phyloP scores from a whole-genome alignment of 805 yeast species.

The Kuraishia hungarica region DNA sequence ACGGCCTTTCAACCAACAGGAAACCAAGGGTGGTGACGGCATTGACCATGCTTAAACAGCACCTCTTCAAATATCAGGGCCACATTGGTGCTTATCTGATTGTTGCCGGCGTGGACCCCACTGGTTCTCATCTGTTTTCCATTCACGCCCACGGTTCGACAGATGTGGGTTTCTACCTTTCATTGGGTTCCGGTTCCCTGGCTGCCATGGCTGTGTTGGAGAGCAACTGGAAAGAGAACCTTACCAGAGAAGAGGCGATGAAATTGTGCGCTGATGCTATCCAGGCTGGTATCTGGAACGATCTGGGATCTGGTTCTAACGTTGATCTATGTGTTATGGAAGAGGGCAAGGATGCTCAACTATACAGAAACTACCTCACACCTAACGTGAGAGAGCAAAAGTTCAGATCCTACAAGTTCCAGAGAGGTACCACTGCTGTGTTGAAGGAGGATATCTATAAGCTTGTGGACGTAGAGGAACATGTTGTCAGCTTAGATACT shows the following conservation, averaged over 20 bases:
- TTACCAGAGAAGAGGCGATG: slow-evolving; percentile 87
- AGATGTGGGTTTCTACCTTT: slow-evolving; percentile 87
- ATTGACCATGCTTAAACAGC: slow-evolving; percentile 88
- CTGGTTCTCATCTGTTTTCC: slow-evolving; percentile 88
- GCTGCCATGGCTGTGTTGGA: slow-evolving; percentile 99
- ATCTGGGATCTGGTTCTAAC: slow-evolving; percentile 96
- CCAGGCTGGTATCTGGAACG: slow-evolving; percentile 98
- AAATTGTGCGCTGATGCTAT: slow-evolving; percentile 87
- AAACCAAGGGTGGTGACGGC: slow-evolving; percentile 93
- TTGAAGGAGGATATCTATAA: slow-evolving; percentile 60
- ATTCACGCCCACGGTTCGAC: slow-evolving; percentile 98
- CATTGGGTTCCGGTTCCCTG: slow-evolving; percentile 93
- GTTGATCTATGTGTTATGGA: slow-evolving; percentile 98
- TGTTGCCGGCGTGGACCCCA: slow-evolving; percentile 97
- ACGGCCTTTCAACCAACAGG: slow-evolving; percentile 73
- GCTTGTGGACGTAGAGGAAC: slow-evolving; percentile 62
- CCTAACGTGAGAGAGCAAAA: slow-evolving; percentile 86
- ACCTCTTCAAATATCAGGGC: slow-evolving; percentile 93
- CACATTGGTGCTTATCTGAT: slow-evolving; percentile 95
- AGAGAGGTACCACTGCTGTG: slow-evolving; percentile 90
- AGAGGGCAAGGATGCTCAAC: slow-evolving; percentile 76
- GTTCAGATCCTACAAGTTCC: slow-evolving; percentile 75
- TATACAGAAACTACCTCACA: slow-evolving; percentile 79
- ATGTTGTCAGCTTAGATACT: slow-evolving; percentile 36
- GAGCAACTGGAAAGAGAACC: slow-evolving; percentile 70